Evolutionary conservation across 2,329 filamentous ascomycete species (phyloP).

Genomic region (Podosphaera fusca): DNA sequence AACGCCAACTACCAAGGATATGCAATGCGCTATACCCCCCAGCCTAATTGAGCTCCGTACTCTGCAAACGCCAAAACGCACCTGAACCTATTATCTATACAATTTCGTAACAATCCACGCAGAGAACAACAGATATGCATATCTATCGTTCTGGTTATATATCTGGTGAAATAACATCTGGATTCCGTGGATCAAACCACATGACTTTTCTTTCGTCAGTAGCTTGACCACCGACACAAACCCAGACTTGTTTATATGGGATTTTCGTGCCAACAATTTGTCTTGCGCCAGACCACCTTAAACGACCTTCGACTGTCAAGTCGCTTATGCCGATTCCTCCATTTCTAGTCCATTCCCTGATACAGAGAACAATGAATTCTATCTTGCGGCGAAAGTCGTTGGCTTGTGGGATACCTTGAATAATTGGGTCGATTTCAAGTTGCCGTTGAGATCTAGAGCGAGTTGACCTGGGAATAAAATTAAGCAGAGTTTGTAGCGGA

Average conservation of each 20-base stretch:
- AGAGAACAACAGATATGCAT: background rate
- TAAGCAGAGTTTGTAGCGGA: conserved; percentile 48
- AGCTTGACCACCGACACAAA: conserved; percentile 39
- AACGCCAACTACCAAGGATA: background rate
- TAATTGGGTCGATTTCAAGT: conserved; percentile 34
- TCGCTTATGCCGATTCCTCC: conserved; percentile 46
- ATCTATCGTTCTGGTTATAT: conserved; percentile 4
- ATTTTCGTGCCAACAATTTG: conserved; percentile 28
- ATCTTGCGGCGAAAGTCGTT: conserved; percentile 57
- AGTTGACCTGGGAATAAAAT: conserved; percentile 29
- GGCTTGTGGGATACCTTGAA: conserved; percentile 41
- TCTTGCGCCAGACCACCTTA: conserved; percentile 34
- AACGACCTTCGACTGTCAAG: conserved; percentile 27
- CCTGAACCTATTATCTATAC: background rate
- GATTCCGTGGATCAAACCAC: conserved; percentile 16
- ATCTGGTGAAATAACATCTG: conserved; percentile 12
- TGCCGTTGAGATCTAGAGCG: conserved; percentile 28
- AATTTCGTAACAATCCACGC: background rate
- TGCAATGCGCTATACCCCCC: background rate
- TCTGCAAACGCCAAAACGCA: background rate
- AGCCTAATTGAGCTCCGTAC: background rate
- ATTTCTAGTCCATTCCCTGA: conserved; percentile 47
- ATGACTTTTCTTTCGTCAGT: conserved; percentile 24
- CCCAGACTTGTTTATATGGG: conserved; percentile 43
- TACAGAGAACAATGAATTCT: conserved; percentile 43